Conservation (phyloP, 2,329 filamentous ascomycete genomes). For the Pyrenochaeta sp. region DNA sequence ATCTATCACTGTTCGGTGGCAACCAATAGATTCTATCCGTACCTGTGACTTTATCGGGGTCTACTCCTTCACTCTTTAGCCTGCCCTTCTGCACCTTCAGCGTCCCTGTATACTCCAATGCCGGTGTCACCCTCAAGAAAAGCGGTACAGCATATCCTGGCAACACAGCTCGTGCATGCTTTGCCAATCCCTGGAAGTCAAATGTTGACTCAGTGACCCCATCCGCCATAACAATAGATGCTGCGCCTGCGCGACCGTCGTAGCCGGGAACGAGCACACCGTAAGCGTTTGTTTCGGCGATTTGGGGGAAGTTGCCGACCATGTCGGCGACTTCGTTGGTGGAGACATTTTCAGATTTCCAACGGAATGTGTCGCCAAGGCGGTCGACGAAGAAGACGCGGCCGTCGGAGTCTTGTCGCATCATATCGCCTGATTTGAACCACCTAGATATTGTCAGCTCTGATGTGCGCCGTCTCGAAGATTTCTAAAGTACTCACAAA, state of each 20-base stretch:
- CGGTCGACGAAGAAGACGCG: slow-evolving; percentile 51
- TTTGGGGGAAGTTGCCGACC: slow-evolving; percentile 50
- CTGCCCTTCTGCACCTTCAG: slow-evolving; percentile 57
- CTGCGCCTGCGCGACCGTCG: slow-evolving; percentile 56
- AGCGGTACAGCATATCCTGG: slow-evolving; percentile 58
- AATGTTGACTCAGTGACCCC: slow-evolving; percentile 40
- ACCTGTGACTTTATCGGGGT: slow-evolving; percentile 50
- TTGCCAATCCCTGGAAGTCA: slow-evolving; percentile 48
- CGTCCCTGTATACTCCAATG: slow-evolving; percentile 56
- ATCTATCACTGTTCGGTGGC: slow-evolving; percentile 40
- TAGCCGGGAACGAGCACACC: slow-evolving; percentile 55
- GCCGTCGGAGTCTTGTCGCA: slow-evolving; percentile 45
- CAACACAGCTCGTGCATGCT: slow-evolving; percentile 50
- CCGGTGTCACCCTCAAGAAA: slow-evolving; percentile 52
- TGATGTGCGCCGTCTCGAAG: background rate
- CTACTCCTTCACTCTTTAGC: slow-evolving; percentile 54
- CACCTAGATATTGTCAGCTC: slow-evolving; percentile 29
- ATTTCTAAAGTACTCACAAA: slow-evolving; percentile 32
- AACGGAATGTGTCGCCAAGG: slow-evolving; percentile 51
- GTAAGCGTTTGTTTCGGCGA: slow-evolving; percentile 56
- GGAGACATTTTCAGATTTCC: slow-evolving; percentile 58
- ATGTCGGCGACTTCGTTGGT: slow-evolving; percentile 57
- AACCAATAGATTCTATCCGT: slow-evolving; percentile 55
- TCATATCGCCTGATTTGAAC: slow-evolving; percentile 51
- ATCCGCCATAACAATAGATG: slow-evolving; percentile 50